A percentile compares a stretch with the other conserved stretches of the same genome.
phyloP scores from a whole-genome alignment of 192 early-diverging fungal species.

The Fimicolochytrium jonesii region DNA sequence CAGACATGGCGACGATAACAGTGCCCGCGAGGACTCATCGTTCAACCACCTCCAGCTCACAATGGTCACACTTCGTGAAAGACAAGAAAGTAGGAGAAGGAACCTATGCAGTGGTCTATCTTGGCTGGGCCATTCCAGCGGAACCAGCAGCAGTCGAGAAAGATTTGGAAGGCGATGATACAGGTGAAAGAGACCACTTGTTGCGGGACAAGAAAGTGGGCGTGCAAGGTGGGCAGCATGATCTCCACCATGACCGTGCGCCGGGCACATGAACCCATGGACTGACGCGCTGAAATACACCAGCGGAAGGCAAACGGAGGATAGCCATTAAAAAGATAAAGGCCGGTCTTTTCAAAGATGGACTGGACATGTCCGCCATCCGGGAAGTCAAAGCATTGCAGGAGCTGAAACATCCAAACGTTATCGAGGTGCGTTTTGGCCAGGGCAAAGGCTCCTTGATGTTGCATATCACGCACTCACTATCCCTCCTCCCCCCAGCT shows the following conservation, averaged over 20 bases:
- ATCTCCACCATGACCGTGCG: no score
- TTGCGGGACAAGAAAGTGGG: conserved; percentile 23
- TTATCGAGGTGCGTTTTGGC: conserved; percentile 87
- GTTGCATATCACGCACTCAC: neutral
- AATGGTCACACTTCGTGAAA: conserved; percentile 63
- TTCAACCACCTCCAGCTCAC: conserved; percentile 1
- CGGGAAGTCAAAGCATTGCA: conserved; percentile 91
- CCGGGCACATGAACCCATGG: no score
- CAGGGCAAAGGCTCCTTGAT: neutral
- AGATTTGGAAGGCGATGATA: conserved; percentile 12
- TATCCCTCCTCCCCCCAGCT: conserved; percentile 45
- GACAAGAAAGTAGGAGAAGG: conserved; percentile 92
- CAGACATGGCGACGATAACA: no score
- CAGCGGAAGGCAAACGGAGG: conserved; percentile 54
- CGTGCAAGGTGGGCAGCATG: conserved; percentile 16
- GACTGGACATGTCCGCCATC: conserved; percentile 92
- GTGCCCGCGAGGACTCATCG: conserved; percentile 2
- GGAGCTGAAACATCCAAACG: conserved; percentile 89
- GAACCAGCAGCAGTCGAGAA: neutral
- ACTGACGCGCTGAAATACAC: no score
- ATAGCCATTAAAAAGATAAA: conserved; percentile 99
- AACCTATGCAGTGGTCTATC: conserved; percentile 92
- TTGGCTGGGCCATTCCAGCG: conserved; percentile 51
- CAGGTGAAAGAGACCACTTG: conserved; percentile 2
- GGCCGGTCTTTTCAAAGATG: conserved; percentile 85